Evolutionary conservation across 1,284 basidiomycete species (phyloP).

Genomic region (Tremellales sp.): DNA sequence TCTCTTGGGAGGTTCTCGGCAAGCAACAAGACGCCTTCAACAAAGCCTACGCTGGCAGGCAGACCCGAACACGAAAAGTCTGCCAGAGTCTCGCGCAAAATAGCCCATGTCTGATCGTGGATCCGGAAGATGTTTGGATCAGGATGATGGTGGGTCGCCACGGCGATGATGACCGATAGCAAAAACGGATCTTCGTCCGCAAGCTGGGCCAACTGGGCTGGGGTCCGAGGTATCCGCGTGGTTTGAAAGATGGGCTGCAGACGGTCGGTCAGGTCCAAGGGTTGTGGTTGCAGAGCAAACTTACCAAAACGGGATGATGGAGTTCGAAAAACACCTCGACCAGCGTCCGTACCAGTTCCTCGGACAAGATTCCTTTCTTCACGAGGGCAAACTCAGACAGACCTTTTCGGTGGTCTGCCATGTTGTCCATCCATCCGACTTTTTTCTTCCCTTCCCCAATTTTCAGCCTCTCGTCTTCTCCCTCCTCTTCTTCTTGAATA

Average conservation of each 20-base stretch:
- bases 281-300: slow-evolving; percentile 4
- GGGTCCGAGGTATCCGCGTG: slow-evolving; percentile 42
- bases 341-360: slow-evolving; percentile 32
- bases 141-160: slow-evolving; percentile 43
- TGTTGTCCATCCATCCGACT: slow-evolving; percentile 18
- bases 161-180: slow-evolving; percentile 44
- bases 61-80: slow-evolving; percentile 46
- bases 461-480: slow-evolving; percentile 2
- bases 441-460: slow-evolving; percentile 4
- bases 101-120: slow-evolving; percentile 35
- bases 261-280: background rate
- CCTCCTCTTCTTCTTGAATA: slow-evolving; percentile 1
- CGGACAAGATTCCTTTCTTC: slow-evolving; percentile 36
- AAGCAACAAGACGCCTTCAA: slow-evolving; percentile 48
- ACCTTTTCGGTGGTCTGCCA: slow-evolving; percentile 10
- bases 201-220: slow-evolving; percentile 38
- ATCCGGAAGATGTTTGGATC: slow-evolving; percentile 28
- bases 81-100: slow-evolving; percentile 39
- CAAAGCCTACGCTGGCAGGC: slow-evolving; percentile 45
- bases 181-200: slow-evolving; percentile 44
- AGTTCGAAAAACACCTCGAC: slow-evolving; percentile 43
- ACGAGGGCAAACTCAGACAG: slow-evolving; percentile 41
- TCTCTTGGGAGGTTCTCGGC: slow-evolving; percentile 45
- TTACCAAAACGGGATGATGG: slow-evolving; percentile 45
- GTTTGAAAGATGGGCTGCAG: slow-evolving; percentile 47